Evolutionary conservation across 2,329 filamentous ascomycete genomes (phyloP).

Genomic region (Teratosphaeria zuluensis): DNA sequence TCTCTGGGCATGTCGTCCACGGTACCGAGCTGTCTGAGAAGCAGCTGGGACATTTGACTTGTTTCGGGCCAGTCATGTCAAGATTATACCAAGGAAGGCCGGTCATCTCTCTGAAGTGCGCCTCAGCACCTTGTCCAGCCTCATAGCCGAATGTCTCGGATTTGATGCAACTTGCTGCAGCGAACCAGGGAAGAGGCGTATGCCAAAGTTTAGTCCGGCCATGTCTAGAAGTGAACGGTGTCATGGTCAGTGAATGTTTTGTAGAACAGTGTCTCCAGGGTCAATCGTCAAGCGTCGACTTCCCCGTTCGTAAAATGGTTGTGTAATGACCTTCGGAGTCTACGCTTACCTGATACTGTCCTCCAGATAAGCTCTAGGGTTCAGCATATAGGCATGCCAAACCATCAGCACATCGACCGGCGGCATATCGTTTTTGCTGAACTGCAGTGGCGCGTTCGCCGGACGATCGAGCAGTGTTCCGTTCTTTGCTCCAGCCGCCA

Average conservation of each 20-base stretch:
- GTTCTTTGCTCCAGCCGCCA: background rate
- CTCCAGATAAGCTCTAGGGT: slow-evolving; percentile 63
- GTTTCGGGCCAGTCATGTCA: slow-evolving; percentile 41
- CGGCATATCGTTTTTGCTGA: slow-evolving; percentile 11
- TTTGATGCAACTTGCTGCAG: slow-evolving; percentile 50
- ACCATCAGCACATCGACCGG: slow-evolving; percentile 63
- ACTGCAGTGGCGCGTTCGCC: slow-evolving; percentile 4
- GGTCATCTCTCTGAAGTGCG: slow-evolving; percentile 40
- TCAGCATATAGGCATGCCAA: slow-evolving; percentile 71
- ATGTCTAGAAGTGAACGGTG: slow-evolving; percentile 43
- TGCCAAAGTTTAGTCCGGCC: slow-evolving; percentile 50
- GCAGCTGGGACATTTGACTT: slow-evolving; percentile 50
- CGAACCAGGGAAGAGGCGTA: slow-evolving; percentile 56
- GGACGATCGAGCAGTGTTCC: slow-evolving; percentile 3
- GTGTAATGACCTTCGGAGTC: background rate
- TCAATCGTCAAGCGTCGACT: too few species aligned
- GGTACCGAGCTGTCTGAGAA: slow-evolving; percentile 33
- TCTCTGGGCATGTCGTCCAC: slow-evolving; percentile 49
- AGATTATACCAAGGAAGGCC: slow-evolving; percentile 50
- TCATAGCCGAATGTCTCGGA: slow-evolving; percentile 47
- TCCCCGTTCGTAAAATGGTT: too few species aligned
- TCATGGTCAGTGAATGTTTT: background rate
- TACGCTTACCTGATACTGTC: slow-evolving; percentile 33
- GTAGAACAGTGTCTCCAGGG: background rate
- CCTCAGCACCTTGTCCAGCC: slow-evolving; percentile 35